Percentiles rank a stretch among this genome's conserved stretches.
Conservation (phyloP, 805 yeast genomes). For the Wickerhamiella sergipiensis region DNA sequence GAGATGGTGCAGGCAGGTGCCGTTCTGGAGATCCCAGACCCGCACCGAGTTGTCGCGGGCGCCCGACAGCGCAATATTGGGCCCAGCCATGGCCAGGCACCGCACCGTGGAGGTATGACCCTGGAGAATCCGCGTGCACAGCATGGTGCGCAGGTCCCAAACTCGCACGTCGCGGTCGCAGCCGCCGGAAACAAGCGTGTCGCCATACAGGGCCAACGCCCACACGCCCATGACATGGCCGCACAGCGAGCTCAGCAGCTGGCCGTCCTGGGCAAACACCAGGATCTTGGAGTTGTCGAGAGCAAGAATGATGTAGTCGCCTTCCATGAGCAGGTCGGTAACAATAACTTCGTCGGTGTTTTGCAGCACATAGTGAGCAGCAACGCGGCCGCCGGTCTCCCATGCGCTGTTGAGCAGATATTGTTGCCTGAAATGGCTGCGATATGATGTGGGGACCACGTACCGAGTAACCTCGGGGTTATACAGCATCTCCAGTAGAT, state of each 20-base stretch:
- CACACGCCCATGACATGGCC: slow-evolving; percentile 98
- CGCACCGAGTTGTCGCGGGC: slow-evolving; percentile 84
- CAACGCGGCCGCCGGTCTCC: slow-evolving; percentile 28
- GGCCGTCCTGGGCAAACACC: slow-evolving; percentile 29
- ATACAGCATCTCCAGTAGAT: slow-evolving; percentile 22
- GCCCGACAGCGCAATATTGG: slow-evolving; percentile 67
- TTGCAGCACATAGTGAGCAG: slow-evolving; percentile 27
- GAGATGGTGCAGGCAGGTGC: slow-evolving; percentile 62
- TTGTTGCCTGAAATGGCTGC: slow-evolving; percentile 28
- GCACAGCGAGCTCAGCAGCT: slow-evolving; percentile 66
- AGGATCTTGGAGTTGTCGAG: slow-evolving; percentile 32
- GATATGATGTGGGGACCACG: slow-evolving; percentile 24
- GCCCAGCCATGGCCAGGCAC: slow-evolving; percentile 55
- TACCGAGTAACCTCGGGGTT: slow-evolving; percentile 22
- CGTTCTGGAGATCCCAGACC: slow-evolving; percentile 93
- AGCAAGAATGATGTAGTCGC: slow-evolving; percentile 27
- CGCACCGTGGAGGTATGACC: slow-evolving; percentile 92
- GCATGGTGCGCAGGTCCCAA: slow-evolving; percentile 84
- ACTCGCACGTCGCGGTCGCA: slow-evolving; percentile 94
- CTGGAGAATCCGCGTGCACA: slow-evolving; percentile 71
- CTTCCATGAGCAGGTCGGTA: slow-evolving; percentile 26
- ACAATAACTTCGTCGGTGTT: slow-evolving; percentile 24
- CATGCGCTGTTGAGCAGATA: slow-evolving; percentile 28
- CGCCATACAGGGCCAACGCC: slow-evolving; percentile 87
- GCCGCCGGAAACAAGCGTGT: slow-evolving; percentile 83